Evolutionary conservation across 257 asterid species (phyloP).

Genomic region (Sherardia arvensis): DNA sequence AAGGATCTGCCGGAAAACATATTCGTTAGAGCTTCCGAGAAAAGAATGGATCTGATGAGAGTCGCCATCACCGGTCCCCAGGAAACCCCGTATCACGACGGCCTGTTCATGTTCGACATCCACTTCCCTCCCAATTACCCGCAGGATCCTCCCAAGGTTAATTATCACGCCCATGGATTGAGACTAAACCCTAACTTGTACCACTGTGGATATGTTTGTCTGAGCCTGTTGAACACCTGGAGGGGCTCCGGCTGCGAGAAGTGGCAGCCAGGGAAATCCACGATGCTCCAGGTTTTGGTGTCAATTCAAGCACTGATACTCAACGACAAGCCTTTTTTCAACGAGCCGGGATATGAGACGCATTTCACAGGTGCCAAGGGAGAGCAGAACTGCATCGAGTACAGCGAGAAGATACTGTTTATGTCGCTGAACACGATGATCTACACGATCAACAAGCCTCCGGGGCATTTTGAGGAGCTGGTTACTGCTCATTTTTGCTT

Average conservation of each 20-base stretch:
- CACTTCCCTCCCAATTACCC: slow-evolving; percentile 41
- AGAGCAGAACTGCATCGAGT: slow-evolving; percentile 18
- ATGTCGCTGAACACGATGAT: slow-evolving; percentile 43
- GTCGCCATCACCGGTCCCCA: slow-evolving; percentile 42
- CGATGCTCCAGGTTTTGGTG: slow-evolving; percentile 50
- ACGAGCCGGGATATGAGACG: slow-evolving; percentile 48
- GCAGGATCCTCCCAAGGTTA: slow-evolving; percentile 37
- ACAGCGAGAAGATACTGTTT: slow-evolving; percentile 31
- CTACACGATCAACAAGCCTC: slow-evolving; percentile 38
- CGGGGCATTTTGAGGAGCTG: slow-evolving; percentile 46
- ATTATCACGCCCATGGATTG: slow-evolving; percentile 47
- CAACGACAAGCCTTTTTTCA: slow-evolving; percentile 39
- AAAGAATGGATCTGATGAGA: slow-evolving; percentile 51
- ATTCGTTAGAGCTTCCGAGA: slow-evolving; percentile 39
- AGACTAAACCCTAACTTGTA: slow-evolving; percentile 46
- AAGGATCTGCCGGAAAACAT: slow-evolving; percentile 44
- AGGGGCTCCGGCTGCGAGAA: slow-evolving; percentile 36
- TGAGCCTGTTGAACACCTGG: slow-evolving; percentile 54
- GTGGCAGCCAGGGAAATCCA: slow-evolving; percentile 38
- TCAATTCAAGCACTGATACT: slow-evolving; percentile 46
- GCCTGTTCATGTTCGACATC: slow-evolving; percentile 41
- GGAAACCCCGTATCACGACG: slow-evolving; percentile 57
- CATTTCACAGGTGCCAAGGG: slow-evolving; percentile 26
- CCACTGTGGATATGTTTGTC: slow-evolving; percentile 46
- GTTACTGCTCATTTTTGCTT: slow-evolving; percentile 37